phyloP scores from a whole-genome alignment of 2,329 filamentous ascomycete genomes.

The Talaromyces amestolkiae region DNA sequence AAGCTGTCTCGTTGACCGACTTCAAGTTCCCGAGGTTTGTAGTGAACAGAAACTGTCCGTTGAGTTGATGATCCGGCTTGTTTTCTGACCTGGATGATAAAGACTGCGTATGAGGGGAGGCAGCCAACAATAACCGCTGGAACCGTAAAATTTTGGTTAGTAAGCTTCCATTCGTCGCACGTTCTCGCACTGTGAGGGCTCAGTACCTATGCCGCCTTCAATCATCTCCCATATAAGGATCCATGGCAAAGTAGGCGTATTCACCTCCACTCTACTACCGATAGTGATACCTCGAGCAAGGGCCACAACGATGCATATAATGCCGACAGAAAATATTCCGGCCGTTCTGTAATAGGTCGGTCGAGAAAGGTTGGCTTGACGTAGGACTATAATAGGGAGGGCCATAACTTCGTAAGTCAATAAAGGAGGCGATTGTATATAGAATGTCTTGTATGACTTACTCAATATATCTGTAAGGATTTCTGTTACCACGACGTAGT shows the following conservation, averaged over 20 bases:
- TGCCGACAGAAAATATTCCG: constrained; percentile 29
- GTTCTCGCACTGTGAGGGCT: background rate
- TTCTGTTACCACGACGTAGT: constrained; percentile 36
- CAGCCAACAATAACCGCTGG: constrained; percentile 25
- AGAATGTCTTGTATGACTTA: constrained; percentile 19
- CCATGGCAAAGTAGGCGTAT: constrained; percentile 34
- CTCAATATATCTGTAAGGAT: constrained; percentile 37
- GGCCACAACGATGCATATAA: constrained; percentile 28
- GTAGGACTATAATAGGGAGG: constrained; percentile 37
- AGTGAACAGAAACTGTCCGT: background rate
- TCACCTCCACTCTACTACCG: constrained; percentile 27
- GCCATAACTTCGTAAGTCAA: constrained; percentile 33
- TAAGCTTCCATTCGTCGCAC: background rate
- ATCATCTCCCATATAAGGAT: constrained; percentile 38
- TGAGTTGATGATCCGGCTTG: background rate
- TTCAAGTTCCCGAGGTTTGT: background rate
- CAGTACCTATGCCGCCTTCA: constrained; percentile 35
- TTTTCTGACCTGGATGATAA: constrained; percentile 10
- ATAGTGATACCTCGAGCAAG: constrained; percentile 33
- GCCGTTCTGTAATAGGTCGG: constrained; percentile 34
- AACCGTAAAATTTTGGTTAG: background rate
- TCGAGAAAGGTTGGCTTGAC: constrained; percentile 34
- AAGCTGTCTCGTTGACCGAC: background rate
- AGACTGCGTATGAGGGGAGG: constrained; percentile 22
- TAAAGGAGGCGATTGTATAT: background rate